phyloP scores from a whole-genome alignment of 129 eudicot genomes.

The Scalesia atractyloides region DNA sequence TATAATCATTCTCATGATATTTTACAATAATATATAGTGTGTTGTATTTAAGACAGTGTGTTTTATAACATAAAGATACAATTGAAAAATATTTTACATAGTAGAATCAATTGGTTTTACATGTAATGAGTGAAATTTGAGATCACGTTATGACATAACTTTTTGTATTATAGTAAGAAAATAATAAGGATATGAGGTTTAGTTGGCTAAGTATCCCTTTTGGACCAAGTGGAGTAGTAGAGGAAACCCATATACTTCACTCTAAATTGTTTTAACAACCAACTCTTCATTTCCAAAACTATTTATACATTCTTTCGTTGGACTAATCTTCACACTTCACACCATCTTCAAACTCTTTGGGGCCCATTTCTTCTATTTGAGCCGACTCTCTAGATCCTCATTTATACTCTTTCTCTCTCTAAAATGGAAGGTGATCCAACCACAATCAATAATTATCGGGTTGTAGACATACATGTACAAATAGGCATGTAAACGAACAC shows the following conservation, averaged over 20 bases:
- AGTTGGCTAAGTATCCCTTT: slow-evolving; percentile 5
- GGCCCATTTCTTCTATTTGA: not conserved
- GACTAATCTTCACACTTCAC: slow-evolving; percentile 13
- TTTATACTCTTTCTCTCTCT: slow-evolving; percentile 1
- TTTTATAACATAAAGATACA: too few relatives aligned
- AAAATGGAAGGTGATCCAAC: slow-evolving; percentile 66
- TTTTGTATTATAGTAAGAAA: not conserved
- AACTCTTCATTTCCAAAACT: slow-evolving; percentile 33
- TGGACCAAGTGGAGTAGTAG: slow-evolving; percentile 50
- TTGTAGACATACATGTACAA: too few relatives aligned
- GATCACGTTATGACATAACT: not conserved
- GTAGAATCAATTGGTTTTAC: too few relatives aligned
- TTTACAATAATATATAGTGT: too few relatives aligned
- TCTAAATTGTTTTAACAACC: slow-evolving; percentile 30
- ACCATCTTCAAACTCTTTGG: slow-evolving; percentile 22
- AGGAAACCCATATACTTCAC: slow-evolving; percentile 41
- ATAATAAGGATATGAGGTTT: slow-evolving; percentile 15
- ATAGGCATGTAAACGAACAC: too few relatives aligned
- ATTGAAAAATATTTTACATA: too few relatives aligned
- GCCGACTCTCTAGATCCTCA: slow-evolving; percentile 4
- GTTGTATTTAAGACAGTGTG: too few relatives aligned
- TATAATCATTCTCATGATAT: too few relatives aligned
- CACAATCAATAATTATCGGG: slow-evolving; percentile 41
- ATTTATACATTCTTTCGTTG: slow-evolving; percentile 20
- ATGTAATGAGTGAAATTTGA: not conserved